Conservation (phyloP, 2,329 filamentous ascomycete species). For the Colletotrichum somersetense region DNA sequence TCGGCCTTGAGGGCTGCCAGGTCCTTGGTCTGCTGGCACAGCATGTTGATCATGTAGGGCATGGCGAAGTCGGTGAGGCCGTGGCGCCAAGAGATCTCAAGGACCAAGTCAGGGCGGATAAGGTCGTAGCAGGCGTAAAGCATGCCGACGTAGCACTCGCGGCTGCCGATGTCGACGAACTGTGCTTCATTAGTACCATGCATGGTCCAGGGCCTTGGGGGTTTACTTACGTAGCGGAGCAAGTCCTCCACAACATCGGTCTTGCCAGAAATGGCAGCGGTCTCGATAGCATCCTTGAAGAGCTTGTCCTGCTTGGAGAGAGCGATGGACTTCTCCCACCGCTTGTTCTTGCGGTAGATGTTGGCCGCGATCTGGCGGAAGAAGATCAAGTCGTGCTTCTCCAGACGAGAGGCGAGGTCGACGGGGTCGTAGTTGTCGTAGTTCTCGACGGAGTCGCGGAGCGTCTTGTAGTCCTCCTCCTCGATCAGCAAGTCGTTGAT, state of each 20-base stretch:
- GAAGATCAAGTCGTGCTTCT: conserved; percentile 98
- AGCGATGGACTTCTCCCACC: conserved; percentile 98
- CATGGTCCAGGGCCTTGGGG: conserved; percentile 10
- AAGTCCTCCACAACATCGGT: conserved; percentile 94
- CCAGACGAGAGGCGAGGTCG: conserved; percentile 89
- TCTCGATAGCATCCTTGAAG: conserved; percentile 99
- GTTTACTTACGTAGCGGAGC: conserved; percentile 88
- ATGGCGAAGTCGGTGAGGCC: conserved; percentile 97
- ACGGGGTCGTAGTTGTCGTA: conserved; percentile 99
- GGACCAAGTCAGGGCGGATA: conserved; percentile 89
- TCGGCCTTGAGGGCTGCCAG: conserved; percentile 90
- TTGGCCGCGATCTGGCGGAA: conserved; percentile 98
- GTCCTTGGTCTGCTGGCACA: conserved; percentile 89
- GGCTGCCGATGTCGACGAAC: conserved; percentile 99
- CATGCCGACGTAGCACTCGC: conserved; percentile 99
- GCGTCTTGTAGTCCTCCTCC: conserved; percentile 98
- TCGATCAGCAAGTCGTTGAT: conserved; percentile 98
- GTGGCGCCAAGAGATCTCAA: conserved; percentile 97
- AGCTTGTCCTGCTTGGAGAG: conserved; percentile 99
- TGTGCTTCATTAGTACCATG: conserved; percentile 59
- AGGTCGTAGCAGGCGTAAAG: conserved; percentile 98
- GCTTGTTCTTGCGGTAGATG: conserved; percentile 99
- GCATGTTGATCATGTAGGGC: conserved; percentile 99
- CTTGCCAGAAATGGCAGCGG: conserved; percentile 91
- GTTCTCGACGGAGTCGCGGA: conserved; percentile 97